phyloP scores from a whole-genome alignment of 2,329 filamentous ascomycete genomes.

The Purpureocillium takamizusanense region DNA sequence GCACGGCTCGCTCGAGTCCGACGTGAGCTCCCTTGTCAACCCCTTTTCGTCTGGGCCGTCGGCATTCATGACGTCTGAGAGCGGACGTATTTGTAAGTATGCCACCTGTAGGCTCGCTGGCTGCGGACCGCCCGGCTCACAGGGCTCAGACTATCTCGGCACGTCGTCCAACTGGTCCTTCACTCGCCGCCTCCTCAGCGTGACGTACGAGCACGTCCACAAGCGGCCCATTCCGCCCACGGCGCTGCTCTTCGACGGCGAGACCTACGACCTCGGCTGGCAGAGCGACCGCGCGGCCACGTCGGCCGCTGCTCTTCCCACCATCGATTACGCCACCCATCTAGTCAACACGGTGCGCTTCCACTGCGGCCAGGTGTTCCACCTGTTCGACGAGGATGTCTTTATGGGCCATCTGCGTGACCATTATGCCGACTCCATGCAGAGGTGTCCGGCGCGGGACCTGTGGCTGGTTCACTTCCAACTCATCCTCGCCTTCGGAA shows the following conservation, averaged over 20 bases:
- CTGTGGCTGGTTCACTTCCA: slow-evolving; percentile 46
- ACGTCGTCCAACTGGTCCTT: slow-evolving; percentile 51
- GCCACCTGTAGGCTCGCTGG: too few relatives aligned
- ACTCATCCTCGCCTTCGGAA: slow-evolving; percentile 44
- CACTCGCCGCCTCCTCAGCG: slow-evolving; percentile 35
- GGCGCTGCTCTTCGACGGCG: slow-evolving; percentile 39
- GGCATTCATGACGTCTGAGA: slow-evolving; percentile 29
- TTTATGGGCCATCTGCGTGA: slow-evolving; percentile 31
- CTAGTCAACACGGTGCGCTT: slow-evolving; percentile 49
- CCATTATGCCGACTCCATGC: slow-evolving; percentile 16
- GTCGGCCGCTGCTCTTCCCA: slow-evolving; percentile 26
- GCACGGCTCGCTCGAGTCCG: slow-evolving; percentile 1
- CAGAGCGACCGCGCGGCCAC: slow-evolving; percentile 25
- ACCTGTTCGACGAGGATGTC: slow-evolving; percentile 42
- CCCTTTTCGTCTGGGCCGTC: slow-evolving; percentile 29
- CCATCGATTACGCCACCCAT: slow-evolving; percentile 41
- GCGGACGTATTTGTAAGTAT: slow-evolving; percentile 32
- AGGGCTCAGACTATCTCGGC: slow-evolving; percentile 37
- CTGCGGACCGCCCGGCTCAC: too few relatives aligned
- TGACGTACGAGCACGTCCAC: slow-evolving; percentile 37
- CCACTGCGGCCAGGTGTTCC: slow-evolving; percentile 43
- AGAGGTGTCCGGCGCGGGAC: slow-evolving; percentile 5
- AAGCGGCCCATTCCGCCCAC: slow-evolving; percentile 30
- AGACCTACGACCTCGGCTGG: slow-evolving; percentile 43
- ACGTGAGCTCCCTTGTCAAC: slow-evolving; percentile 24